Base-by-base conservation (phyloP, 2,329 filamentous ascomycete species). In the Sporothrix curviconia region DNA sequence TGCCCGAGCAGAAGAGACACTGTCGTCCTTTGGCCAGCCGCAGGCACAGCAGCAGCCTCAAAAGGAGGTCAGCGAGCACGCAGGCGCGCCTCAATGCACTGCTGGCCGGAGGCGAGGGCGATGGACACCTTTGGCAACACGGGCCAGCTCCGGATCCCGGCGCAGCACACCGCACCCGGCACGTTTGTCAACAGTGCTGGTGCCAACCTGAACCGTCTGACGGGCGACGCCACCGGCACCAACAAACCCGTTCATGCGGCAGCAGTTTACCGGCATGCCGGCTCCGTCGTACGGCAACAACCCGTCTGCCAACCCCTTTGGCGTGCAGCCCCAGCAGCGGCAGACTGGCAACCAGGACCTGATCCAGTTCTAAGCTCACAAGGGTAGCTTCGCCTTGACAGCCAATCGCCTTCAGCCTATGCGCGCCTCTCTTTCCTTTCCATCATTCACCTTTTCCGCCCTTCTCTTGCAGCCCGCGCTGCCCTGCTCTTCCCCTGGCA, bases 121-220 rank as follows among this genome's bases (percentile, higher is more conserved):
- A 89, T 95, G 77, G 94, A 99, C 69, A 99, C 94, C 0, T 99
- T 95, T 70, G 94, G 94, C 63, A 99, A 99, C 70, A 90, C 90
- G n/a, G 94, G 94, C 64, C 90, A 97, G 63, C 79, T 96, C 47
- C 91, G 94, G 71, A 95, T 99, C 62, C 94, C 94, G 1, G 86
- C 94, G 2, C 94, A 99, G 70, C 94, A 99, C 71, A 99, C 94
- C 0, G 91, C 94, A 1, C 94, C 94, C 0, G 94, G 92, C 25
- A 95, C 89, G 0, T 99, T 97, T 70, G 87, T 99, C 74, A 99
- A 99, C 74, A 95, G 90, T 60, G 91, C 94, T 7, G 94, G 94
- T 51, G 79, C 87, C 37, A 89, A 90, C n/a, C 74, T 89, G 58
- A 83, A 84, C 64, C 81, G 82, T 58, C 73, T 96, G 43, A 89